Evolutionary conservation across 2,329 filamentous ascomycete genomes (phyloP), one percentile per base, ranked within the genome.

Genomic region (Hortaea sp.): DNA sequence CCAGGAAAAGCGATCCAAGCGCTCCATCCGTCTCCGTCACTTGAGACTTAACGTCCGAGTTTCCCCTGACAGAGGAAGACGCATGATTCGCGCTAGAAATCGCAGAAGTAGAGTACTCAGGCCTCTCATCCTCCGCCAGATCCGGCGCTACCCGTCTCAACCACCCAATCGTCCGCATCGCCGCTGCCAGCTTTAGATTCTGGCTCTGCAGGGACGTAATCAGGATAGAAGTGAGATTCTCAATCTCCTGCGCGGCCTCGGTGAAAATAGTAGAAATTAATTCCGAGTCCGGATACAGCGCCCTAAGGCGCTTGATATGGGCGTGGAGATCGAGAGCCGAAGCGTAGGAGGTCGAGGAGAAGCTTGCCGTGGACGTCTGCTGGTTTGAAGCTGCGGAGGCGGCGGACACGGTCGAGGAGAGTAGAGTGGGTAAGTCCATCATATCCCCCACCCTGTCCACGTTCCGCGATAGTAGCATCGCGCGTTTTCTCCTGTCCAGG

Each of bases 141-240:
- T 95, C 89, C 0, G 89, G 88, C 0, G 90, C 78, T 4, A 95
- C 83, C 30, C 92, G 79, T 39, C 90, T 82, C 39, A 98, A 73
- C 85, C 88, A 95, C 49, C 88, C 87, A 42, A 95, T 82, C 1
- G 88, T 95, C 44, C 94, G 80, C 69, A 98, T 85, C 0, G 88
- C 89, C 9, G 84, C 84, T 27, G 92, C 89, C 4, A 98, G 76
- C 66, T 95, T 94, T 43, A 98, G 75, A 13, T 79, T 79, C 2
- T 86, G 86, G 0, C 78, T 75, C 53, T 88, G 84, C 28, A 98
- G 75, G 7, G 83, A 82, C 7, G 75, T 71, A 47, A 98, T 83
- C 4, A 98, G 77, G 56, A 92, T 88, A 6, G 82, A 80, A 0
- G 88, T 87, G 79, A 97, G 88, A 47, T 85, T 81, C 57, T 85